Percentiles rank a stretch among this genome's conserved stretches.
These are phyloP conservation scores for Coemansia sp. DNA, from an alignment of 192 early-diverging fungal genomes.

Conservation along the genomic window DNA sequence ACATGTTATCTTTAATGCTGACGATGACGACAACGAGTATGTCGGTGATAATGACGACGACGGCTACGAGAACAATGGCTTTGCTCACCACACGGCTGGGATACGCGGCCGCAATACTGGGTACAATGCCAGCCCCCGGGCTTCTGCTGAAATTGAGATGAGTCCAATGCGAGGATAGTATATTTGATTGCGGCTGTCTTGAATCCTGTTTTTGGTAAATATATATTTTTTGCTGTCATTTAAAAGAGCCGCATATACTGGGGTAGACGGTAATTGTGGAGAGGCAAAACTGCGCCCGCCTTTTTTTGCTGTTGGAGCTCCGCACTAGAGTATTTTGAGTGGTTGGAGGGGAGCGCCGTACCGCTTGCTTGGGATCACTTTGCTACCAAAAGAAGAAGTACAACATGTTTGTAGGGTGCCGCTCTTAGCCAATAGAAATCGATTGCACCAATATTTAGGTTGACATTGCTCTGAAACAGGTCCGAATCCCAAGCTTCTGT, in stretches of 20 bases:
- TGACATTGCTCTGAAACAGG: not conserved
- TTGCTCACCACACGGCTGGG: not conserved
- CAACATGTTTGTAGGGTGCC: not conserved
- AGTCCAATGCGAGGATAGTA: conserved; percentile 18
- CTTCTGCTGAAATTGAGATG: conserved; percentile 45
- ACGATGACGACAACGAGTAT: conserved; percentile 27
- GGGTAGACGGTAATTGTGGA: not conserved
- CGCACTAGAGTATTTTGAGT: not conserved
- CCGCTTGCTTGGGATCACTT: too few species aligned
- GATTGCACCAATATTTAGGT: not conserved
- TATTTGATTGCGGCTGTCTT: not conserved
- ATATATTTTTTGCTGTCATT: not conserved
- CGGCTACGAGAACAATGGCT: not conserved
- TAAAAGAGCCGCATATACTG: not conserved
- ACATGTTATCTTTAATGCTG: conserved; percentile 45
- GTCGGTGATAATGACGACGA: conserved; percentile 8
- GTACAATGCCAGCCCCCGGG: conserved; percentile 14
- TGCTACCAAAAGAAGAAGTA: too few species aligned
- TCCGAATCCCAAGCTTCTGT: not conserved
- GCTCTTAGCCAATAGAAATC: not conserved
- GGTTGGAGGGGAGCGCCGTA: not conserved
- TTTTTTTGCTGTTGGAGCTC: not conserved
- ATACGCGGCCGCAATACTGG: not conserved
- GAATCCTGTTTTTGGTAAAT: not conserved
- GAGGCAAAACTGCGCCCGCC: not conserved